A percentile compares a stretch with the other conserved stretches of the same genome.
phyloP scores from a whole-genome alignment of 257 asterid species.

The Ophiorrhiza pumila region DNA sequence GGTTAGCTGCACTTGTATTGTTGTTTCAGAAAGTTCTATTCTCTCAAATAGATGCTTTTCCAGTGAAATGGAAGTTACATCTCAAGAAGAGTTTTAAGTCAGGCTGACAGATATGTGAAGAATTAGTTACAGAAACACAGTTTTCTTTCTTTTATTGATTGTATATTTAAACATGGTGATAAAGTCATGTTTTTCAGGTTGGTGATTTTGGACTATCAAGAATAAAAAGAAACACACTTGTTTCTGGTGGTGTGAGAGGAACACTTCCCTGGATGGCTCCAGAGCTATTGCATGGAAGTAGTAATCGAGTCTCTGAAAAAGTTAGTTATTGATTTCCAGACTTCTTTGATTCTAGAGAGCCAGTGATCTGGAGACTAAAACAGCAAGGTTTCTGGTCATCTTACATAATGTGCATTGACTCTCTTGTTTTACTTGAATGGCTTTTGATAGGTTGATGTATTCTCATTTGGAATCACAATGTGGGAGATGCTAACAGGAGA shows the following conservation, averaged over 20 bases:
- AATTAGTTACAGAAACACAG: not conserved
- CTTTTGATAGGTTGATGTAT: constrained; percentile 69
- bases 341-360: not conserved
- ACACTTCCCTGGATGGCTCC: constrained; percentile 99
- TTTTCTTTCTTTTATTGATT: not conserved
- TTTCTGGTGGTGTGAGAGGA: constrained; percentile 88
- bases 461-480: constrained; percentile 79
- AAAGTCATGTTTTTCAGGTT: constrained; percentile 42
- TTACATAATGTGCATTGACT: not conserved
- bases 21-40: not conserved
- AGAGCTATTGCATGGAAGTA: constrained; percentile 68
- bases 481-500: constrained; percentile 91
- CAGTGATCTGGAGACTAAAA: not conserved
- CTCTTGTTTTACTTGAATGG: not conserved
- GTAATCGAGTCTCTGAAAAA: constrained; percentile 72
- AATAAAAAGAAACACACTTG: constrained; percentile 74
- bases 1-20: not conserved
- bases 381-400: not conserved
- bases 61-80: not conserved
- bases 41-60: not conserved
- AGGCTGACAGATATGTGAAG: not conserved
- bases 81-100: not conserved
- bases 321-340: constrained; percentile 31
- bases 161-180: not conserved
- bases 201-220: constrained; percentile 89